Evolutionary conservation across 805 yeast species (phyloP), one percentile per base, ranked within the genome.

Genomic region (Starmerella scarabaei): DNA sequence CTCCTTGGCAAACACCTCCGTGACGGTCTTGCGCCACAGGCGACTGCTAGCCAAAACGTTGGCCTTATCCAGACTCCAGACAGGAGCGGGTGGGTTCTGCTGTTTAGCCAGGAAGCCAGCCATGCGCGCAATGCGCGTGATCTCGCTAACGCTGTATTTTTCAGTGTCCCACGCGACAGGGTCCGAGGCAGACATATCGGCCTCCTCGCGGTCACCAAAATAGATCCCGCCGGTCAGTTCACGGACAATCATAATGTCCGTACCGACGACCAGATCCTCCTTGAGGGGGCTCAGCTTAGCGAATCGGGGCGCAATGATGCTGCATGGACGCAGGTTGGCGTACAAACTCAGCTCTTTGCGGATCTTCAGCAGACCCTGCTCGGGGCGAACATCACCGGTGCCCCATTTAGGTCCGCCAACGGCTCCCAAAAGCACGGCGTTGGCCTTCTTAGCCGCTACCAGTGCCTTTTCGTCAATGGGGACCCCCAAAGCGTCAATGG

Each of bases 391-490:
- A 11, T 71, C 57, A 37, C 96, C 96, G 21, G 96, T 82, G 28
- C 97, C 97, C 98, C 98, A 91, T 65, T 91, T 91, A 46, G 98
- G 98, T 26, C 98, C 98, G 48, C 98, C 98, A 26, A 91, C 98
- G 7, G 98, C 95, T 51, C 98, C 98, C 42, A 91, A 69, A 50
- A 91, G 67, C n/a, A 91, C 94, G 20, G 97, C 98, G 59, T 88
- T 93, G 1, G 97, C 79, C 33, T 66, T 65, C 63, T 83, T 85
- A 28, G 96, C 72, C 8, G 94, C 85, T 34, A 66, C 80, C 35
- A 91, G 68, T 3, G 95, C 72, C 42, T 70, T 88, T 44, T 80
- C 93, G 14, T 95, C 80, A 49, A 91, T 68, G 43, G 98, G 96
- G 37, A 60, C 77, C 39, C 98, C 98, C 33, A 93, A 79, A 42